Conservation (phyloP, 192 early-diverging fungal species). For the Coemansia sp. region DNA sequence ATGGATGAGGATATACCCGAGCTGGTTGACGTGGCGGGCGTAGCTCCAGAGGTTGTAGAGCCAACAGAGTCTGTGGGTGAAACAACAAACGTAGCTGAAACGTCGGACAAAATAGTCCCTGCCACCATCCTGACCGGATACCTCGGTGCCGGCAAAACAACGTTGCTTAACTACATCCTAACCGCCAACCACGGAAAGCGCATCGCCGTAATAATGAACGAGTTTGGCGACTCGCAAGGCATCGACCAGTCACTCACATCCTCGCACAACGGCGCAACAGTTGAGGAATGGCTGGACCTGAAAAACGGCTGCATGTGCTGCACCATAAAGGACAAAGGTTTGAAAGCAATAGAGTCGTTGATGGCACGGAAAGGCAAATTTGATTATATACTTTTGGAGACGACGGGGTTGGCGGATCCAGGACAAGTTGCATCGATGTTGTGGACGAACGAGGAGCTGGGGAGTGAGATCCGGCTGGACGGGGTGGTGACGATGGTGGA, state of each 20-base stretch:
- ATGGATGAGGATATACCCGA: slow-evolving; percentile 51
- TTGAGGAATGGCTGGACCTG: slow-evolving; percentile 97
- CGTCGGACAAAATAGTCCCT: slow-evolving; percentile 40
- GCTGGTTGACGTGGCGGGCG: slow-evolving; percentile 17
- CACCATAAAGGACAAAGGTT: slow-evolving; percentile 93
- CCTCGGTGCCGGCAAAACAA: slow-evolving; percentile 89
- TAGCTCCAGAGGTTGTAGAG: neutral
- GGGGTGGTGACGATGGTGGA: slow-evolving; percentile 89
- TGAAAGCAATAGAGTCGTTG: slow-evolving; percentile 90
- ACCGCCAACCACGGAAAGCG: slow-evolving; percentile 86
- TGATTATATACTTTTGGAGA: slow-evolving; percentile 96
- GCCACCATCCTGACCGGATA: slow-evolving; percentile 65
- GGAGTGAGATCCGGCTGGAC: slow-evolving; percentile 86
- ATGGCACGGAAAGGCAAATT: slow-evolving; percentile 91
- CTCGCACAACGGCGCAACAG: slow-evolving; percentile 72
- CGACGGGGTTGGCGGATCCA: slow-evolving; percentile 74
- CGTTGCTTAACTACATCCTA: slow-evolving; percentile 83
- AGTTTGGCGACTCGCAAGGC: slow-evolving; percentile 95
- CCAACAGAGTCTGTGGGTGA: neutral
- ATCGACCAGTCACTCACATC: slow-evolving; percentile 91
- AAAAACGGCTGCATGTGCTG: slow-evolving; percentile 98
- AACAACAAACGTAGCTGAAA: neutral
- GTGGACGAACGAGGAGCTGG: slow-evolving; percentile 95
- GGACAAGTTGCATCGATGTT: slow-evolving; percentile 94
- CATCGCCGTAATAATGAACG: slow-evolving; percentile 98